Evolutionary conservation across 345 rosid species (phyloP), one percentile per base, ranked within the genome.

Genomic region (Heritiera fomes): DNA sequence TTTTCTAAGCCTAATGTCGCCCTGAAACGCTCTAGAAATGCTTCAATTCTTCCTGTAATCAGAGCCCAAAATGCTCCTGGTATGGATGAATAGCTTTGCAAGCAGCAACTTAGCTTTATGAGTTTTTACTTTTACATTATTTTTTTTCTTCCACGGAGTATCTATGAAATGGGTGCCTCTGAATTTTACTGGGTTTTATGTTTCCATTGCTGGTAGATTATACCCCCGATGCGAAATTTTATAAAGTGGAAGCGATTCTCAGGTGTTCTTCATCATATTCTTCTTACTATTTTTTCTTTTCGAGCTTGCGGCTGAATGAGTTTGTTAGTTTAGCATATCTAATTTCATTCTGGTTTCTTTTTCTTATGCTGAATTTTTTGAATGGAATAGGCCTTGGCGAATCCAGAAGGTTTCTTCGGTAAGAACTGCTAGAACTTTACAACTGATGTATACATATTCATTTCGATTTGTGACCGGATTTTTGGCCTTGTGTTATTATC

Each of bases 221-320:
- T 52, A 40, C 88, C 20, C 96, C 96, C 14, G 97, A 91, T 80
- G 85, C 96, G 3, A 80, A 90, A 50, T 94, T 94, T 80, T 94
- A 94, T 86, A 92, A 90, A 78, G 92, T 94, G 63, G 98, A 94
- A 84, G 98, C 97, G 43, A 88, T 92, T 86, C 60, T 94, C 79
- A 91, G 98, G 97, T 90, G 9, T 28, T 14, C 62, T 38, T 80
- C 32, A 49, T 40, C 49, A 20, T 70, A 30, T 71, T 75, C 43
- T 59, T 18, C 76, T 49, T 10, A 3, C 12, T 49, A 3, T 6
- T 55, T 53, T 13, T 53, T 28, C n/a, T 6, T 23, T 23, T 23
- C 28, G 28, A 23, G 28, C 61, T 34, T 8, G 20, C 10, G 3
- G 30, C 13, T 18, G 41, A 2, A 66, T 15, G 5, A 30, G 17